These are phyloP conservation scores for Herpetospermum pedunculosum DNA, from an alignment of 306 rosid genomes.

Conservation along the genomic window DNA sequence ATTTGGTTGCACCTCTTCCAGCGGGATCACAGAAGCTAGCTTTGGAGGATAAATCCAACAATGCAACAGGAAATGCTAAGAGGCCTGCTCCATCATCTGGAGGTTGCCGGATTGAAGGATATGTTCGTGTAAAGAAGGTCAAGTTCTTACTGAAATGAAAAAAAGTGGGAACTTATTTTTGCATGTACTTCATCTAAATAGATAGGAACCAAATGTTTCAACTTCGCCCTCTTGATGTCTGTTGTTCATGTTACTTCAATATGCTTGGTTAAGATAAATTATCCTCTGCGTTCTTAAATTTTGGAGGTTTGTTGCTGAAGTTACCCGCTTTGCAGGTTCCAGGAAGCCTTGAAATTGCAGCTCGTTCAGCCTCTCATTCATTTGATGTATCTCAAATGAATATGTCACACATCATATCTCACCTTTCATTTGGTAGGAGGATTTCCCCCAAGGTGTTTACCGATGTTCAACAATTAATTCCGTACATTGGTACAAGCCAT, in stretches of 20 bases:
- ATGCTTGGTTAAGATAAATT: neutral
- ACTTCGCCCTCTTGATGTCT: neutral
- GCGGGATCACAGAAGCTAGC: conserved; percentile 39
- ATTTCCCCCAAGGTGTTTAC: conserved; percentile 47
- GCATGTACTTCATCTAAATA: neutral
- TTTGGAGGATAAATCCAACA: conserved; percentile 49
- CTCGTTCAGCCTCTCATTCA: conserved; percentile 85
- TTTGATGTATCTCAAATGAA: conserved; percentile 91
- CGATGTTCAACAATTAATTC: conserved; percentile 65
- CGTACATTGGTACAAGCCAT: conserved; percentile 69
- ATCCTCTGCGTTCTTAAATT: neutral
- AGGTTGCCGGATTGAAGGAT: conserved; percentile 89
- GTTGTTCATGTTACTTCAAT: neutral
- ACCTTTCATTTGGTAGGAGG: conserved; percentile 69
- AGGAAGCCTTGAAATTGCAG: conserved; percentile 69
- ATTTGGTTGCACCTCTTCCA: conserved; percentile 50
- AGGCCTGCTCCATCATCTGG: conserved; percentile 90
- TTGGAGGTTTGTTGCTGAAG: conserved; percentile 5
- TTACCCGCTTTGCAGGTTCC: conserved; percentile 61
- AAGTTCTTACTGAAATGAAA: neutral
- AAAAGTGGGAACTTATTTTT: neutral
- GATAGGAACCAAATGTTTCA: neutral
- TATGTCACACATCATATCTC: conserved; percentile 82
- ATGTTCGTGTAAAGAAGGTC: conserved; percentile 93
- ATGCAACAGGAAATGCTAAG: conserved; percentile 33